Evolutionary conservation across 2,329 filamentous ascomycete species (phyloP), one percentile per base, ranked within the genome.

Genomic region (Cladosporium sp.): DNA sequence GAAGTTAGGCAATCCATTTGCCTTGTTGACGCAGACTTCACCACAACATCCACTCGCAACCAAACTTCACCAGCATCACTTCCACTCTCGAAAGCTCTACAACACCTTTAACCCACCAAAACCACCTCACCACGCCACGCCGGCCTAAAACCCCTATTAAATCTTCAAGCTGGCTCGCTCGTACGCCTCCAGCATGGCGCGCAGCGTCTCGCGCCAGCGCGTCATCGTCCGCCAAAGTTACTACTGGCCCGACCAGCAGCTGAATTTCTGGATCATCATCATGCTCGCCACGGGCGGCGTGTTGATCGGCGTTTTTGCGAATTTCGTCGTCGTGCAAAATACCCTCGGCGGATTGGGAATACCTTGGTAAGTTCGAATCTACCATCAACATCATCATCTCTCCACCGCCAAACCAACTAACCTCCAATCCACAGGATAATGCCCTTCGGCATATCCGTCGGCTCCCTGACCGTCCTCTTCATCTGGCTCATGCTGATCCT

Each of bases 231-330:
- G 72, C 25, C 66, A 75, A 56, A 73, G 75, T 59, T 84, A 83
- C 69, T 78, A 76, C 69, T 85, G 81, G 81, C 81, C 81, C 2
- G 80, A 84, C 64, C 70, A 78, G 42, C 80, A 83, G 59, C 73
- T 85, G 56, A 83, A 84, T 60, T 67, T 82, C 59, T 85, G 81
- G 81, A 77, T 80, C 47, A 76, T 84, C 57, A 70, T 83, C 57
- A 81, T 84, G 63, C 71, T 84, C 13, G 76, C 74, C 1, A 75
- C 77, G 2, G 78, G 78, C 9, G 73, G 77, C 20, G 75, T 76
- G 46, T 75, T 81, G 49, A 68, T 84, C 2, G 81, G 81, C 7
- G 74, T 84, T 38, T 82, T 79, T 59, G 75, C 78, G 15, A 75
- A 76, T 65, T 83, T 84, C 58, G 77, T 84, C 64, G 58, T 68